Conservation (phyloP, 345 rosid species). For the Gossypioides kirkii region DNA sequence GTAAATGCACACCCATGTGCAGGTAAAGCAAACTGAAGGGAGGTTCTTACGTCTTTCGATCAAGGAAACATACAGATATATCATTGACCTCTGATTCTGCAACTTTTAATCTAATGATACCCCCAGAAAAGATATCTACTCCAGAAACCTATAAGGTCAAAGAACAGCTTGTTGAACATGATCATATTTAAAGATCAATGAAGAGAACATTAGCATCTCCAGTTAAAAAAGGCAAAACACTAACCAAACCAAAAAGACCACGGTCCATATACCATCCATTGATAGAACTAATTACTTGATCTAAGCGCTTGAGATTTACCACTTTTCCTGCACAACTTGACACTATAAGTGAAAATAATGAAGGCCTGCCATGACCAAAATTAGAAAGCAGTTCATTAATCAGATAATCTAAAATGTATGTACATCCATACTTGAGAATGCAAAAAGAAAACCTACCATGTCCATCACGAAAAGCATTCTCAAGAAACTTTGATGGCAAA, state of each 20-base stretch:
- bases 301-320: conserved; percentile 73
- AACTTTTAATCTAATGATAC: conserved; percentile 77
- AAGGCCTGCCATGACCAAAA: conserved; percentile 23
- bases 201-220: neutral
- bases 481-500: conserved; percentile 79
- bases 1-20: neutral
- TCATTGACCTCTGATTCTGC: conserved; percentile 88
- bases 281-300: conserved; percentile 83
- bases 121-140: conserved; percentile 61
- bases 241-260: conserved; percentile 15
- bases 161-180: neutral
- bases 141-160: conserved; percentile 40
- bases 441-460: conserved; percentile 49
- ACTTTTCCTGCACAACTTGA: conserved; percentile 95
- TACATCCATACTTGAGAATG: conserved; percentile 18
- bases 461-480: conserved; percentile 68
- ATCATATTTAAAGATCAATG: neutral
- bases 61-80: conserved; percentile 5
- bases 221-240: conserved; percentile 20
- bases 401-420: neutral
- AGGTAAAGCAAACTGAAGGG: conserved; percentile 18
- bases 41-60: conserved; percentile 44
- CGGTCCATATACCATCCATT: conserved; percentile 56
- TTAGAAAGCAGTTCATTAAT: conserved; percentile 15
- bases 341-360: conserved; percentile 45